These are phyloP conservation scores for Ogataea populi-albae DNA, from an alignment of 805 yeast species.

Conservation along the genomic window DNA sequence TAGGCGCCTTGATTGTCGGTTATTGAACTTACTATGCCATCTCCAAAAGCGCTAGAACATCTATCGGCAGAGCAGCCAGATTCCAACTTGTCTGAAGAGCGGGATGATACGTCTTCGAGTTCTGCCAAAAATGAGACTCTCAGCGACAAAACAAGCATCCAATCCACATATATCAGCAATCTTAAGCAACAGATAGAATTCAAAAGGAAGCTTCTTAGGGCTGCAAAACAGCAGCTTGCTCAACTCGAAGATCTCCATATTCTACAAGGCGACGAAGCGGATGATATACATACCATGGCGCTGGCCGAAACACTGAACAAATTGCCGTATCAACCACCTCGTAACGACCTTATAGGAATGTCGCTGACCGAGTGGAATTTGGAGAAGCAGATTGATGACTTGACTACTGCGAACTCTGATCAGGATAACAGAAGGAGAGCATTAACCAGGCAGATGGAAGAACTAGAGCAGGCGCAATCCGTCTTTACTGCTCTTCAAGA, in stretches of 20 bases:
- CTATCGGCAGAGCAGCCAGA: no score
- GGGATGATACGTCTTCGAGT: no score
- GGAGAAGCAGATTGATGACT: conserved; percentile 9
- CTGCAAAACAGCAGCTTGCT: conserved; percentile 19
- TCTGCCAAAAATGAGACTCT: not conserved
- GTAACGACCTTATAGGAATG: conserved; percentile 28
- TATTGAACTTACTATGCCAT: no score
- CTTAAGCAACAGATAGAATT: conserved; percentile 22
- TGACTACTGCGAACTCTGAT: conserved; percentile 5
- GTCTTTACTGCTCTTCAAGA: conserved; percentile 7
- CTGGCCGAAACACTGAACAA: conserved; percentile 23
- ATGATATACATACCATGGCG: conserved; percentile 16
- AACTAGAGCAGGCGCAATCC: conserved; percentile 6
- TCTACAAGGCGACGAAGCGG: not conserved
- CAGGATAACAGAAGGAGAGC: conserved; percentile 3
- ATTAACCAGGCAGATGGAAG: conserved; percentile 2
- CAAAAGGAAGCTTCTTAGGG: conserved; percentile 19
- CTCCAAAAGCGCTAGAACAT: no score
- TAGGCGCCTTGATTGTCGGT: no score
- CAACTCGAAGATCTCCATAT: conserved; percentile 4
- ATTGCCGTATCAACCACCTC: conserved; percentile 29
- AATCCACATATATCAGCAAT: conserved; percentile 18
- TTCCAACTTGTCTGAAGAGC: no score
- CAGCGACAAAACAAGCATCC: conserved; percentile 1
- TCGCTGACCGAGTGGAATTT: conserved; percentile 24